Conservation (phyloP, 495 filamentous ascomycete genomes). For the Aspergillus indologenus region DNA sequence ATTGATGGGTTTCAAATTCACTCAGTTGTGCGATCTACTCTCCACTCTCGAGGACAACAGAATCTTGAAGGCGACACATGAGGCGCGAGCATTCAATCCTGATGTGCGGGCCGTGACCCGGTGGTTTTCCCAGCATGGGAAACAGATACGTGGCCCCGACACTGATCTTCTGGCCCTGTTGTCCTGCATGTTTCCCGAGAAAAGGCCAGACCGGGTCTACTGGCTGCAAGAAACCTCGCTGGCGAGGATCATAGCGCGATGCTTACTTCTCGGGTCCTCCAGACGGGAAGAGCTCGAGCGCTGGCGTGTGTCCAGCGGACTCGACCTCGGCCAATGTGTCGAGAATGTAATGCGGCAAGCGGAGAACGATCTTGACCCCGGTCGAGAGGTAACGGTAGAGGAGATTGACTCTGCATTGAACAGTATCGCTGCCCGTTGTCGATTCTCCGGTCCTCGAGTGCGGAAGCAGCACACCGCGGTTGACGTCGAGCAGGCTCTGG, state of each 20-base stretch:
- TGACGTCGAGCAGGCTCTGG: constrained; percentile 48
- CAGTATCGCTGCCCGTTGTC: constrained; percentile 59
- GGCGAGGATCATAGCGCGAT: constrained; percentile 60
- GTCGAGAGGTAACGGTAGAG: constrained; percentile 59
- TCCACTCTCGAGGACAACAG: constrained; percentile 49
- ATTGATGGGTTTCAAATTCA: constrained; percentile 66
- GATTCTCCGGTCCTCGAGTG: constrained; percentile 66
- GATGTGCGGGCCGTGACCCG: constrained; percentile 39
- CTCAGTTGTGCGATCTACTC: constrained; percentile 58
- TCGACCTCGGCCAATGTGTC: constrained; percentile 69
- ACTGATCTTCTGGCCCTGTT: constrained; percentile 60
- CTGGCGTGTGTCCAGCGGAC: constrained; percentile 55
- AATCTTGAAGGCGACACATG: constrained; percentile 36
- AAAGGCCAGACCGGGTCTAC: constrained; percentile 72
- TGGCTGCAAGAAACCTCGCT: constrained; percentile 57
- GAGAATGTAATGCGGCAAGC: constrained; percentile 62
- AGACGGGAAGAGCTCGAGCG: constrained; percentile 58
- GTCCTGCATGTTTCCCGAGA: constrained; percentile 71
- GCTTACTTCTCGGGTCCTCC: constrained; percentile 56
- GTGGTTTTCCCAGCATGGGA: constrained; percentile 61
- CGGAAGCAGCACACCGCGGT: constrained; percentile 43
- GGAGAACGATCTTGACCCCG: constrained; percentile 44
- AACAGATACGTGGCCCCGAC: constrained; percentile 46
- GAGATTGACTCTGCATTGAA: constrained; percentile 69
- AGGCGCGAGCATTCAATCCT: constrained; percentile 28